Base-by-base conservation (phyloP, 225 moss, liverwort and hornwort genomes). In the Anthoceros angustus region DNA sequence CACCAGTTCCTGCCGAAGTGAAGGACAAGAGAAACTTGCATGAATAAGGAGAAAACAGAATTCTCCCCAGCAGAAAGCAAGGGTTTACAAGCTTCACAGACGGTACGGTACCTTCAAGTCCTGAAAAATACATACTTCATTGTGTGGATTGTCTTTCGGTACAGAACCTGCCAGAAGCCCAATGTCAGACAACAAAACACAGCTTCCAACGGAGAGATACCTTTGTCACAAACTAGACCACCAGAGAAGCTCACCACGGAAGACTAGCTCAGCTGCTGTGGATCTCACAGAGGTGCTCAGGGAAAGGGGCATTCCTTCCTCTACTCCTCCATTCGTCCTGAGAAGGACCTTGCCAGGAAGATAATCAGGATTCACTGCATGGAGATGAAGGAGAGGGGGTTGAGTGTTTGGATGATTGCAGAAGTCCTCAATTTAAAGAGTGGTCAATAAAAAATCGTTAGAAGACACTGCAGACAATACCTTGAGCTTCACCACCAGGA, bases 1-100 rank as follows among this genome's bases (percentile, higher is more conserved):
- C 81, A 88, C 87, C 76, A 90, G 43, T 39, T 94, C 93, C 93
- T 87, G 84, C 32, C 39, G 42, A n/a, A 72, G 40, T 62, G 40
- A 67, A 72, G 71, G 41, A 61, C 38, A 61, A 55, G n/a, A 9
- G 26, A 68, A 12, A 68, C 0, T 10, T 18, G 18, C 38, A 41
- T 32, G 9, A 5, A 61, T 12, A 60, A 10, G 46, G 7, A 15
- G 18, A 5, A 61, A 23, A 62, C 61, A 62, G 69, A 61, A 6
- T 3, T 10, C 15, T 61, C 14, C 41, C 24, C 10, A 6, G 39
- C 4, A 39, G 23, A 4, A 41, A 40, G 41, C 24, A 11, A 5
- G 66, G 18, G 40, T 5, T 14, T 40, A 41, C 15, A 63, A 6
- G n/a, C n/a, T n/a, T n/a, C n/a, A n/a, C n/a, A n/a, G n/a, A n/a